Evolutionary conservation across 345 rosid species (phyloP).

Genomic region (Moringa oleifera): DNA sequence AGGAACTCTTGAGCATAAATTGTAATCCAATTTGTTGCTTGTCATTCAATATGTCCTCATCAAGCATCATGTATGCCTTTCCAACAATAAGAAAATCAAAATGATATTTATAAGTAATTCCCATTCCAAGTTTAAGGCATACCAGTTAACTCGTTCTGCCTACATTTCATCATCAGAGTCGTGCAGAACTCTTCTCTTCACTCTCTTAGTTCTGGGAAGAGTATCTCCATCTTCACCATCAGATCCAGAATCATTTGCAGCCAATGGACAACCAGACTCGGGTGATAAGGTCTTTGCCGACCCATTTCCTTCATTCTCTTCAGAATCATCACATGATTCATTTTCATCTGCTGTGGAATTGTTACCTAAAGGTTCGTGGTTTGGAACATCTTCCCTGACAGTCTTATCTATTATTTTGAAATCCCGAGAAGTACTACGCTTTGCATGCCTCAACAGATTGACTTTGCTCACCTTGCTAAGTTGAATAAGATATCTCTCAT

Average conservation of each 20-base stretch:
- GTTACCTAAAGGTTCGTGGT: slow-evolving; percentile 17
- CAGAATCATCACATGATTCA: slow-evolving; percentile 30
- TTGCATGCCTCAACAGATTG: slow-evolving; percentile 72
- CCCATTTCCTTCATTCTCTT: slow-evolving; percentile 28
- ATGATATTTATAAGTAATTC: background rate
- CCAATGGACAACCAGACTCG: slow-evolving; percentile 18
- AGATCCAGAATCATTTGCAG: slow-evolving; percentile 28
- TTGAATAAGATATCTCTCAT: slow-evolving; percentile 67
- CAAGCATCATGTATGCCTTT: background rate
- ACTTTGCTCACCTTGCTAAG: slow-evolving; percentile 68
- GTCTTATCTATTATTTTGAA: slow-evolving; percentile 57
- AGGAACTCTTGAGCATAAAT: too few relatives aligned
- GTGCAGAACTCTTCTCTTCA: slow-evolving; percentile 44
- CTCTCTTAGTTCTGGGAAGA: slow-evolving; percentile 30
- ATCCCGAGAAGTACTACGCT: slow-evolving; percentile 80
- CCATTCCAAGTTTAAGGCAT: background rate
- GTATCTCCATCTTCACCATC: slow-evolving; percentile 29
- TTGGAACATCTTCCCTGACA: slow-evolving; percentile 24
- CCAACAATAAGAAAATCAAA: background rate
- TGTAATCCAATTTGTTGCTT: too few relatives aligned
- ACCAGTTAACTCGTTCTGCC: background rate
- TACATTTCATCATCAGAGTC: slow-evolving; percentile 50
- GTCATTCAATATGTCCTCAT: too few relatives aligned
- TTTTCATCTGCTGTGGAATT: slow-evolving; percentile 19
- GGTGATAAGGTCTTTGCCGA: slow-evolving; percentile 25